phyloP scores from a whole-genome alignment of 495 filamentous ascomycete genomes.

The Rostrohypoxylon terebratum region DNA sequence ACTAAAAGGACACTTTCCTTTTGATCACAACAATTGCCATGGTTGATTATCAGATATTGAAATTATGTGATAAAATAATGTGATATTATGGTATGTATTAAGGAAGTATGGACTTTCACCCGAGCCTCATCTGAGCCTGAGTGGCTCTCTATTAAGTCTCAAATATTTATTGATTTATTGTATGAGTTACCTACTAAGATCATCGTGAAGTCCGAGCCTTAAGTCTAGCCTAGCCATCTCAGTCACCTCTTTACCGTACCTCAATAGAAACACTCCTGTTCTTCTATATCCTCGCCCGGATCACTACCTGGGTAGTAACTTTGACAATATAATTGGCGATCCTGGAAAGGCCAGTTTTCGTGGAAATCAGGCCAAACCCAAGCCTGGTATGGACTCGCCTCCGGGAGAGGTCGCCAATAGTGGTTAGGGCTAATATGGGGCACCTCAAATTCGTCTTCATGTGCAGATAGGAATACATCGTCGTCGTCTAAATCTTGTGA shows the following conservation, averaged over 20 bases:
- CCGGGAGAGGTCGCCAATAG: neutral
- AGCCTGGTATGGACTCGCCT: neutral
- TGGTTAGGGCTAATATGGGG: neutral
- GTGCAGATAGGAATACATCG: neutral
- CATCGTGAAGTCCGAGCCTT: no score
- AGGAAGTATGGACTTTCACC: neutral
- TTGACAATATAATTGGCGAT: neutral
- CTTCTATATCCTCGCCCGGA: neutral
- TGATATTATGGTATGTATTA: neutral
- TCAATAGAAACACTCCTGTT: neutral
- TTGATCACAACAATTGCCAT: neutral
- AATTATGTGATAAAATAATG: neutral
- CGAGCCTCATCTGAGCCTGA: no score
- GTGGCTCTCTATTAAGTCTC: no score
- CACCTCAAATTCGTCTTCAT: neutral
- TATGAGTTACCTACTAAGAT: neutral
- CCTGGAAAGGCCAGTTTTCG: neutral
- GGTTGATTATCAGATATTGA: no score
- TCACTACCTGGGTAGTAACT: no score
- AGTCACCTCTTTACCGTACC: neutral
- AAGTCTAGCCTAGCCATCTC: neutral
- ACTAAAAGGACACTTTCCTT: constrained; percentile 39
- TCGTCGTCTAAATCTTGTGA: neutral
- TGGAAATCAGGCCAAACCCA: neutral
- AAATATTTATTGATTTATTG: neutral